phyloP scores from a whole-genome alignment of 169 alveolate species.

The Amoebophrya sp. region DNA sequence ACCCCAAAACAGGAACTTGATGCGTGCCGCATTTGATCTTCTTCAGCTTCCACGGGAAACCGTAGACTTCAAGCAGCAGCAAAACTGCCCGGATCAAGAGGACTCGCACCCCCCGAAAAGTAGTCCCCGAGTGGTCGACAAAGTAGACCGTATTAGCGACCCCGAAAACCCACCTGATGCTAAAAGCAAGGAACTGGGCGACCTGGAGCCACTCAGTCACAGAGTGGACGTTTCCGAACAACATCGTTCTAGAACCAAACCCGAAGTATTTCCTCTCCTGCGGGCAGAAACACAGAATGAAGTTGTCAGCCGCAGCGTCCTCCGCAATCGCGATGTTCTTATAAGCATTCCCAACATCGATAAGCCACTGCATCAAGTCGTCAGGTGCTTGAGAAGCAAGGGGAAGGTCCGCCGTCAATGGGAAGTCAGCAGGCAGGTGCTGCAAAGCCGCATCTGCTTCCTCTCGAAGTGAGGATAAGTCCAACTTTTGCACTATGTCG shows the following conservation, averaged over 20 bases:
- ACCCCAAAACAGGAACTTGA: background rate
- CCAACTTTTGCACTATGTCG: too few relatives aligned
- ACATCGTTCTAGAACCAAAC: background rate
- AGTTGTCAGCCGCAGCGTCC: too few relatives aligned
- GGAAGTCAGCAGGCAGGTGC: too few relatives aligned
- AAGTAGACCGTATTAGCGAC: background rate
- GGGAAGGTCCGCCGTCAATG: too few relatives aligned
- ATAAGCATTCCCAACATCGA: too few relatives aligned
- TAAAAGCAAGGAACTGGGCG: background rate
- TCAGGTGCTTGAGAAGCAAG: too few relatives aligned
- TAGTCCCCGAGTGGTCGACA: background rate
- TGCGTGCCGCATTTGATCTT: background rate
- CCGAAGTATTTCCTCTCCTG: background rate
- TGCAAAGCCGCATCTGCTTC: too few relatives aligned
- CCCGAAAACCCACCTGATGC: background rate
- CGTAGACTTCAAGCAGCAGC: background rate
- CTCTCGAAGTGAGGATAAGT: too few relatives aligned
- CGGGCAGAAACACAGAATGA: too few relatives aligned
- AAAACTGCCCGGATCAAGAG: background rate
- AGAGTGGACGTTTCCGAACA: background rate
- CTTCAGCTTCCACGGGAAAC: background rate
- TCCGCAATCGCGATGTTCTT: too few relatives aligned
- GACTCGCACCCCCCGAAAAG: background rate
- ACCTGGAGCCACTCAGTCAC: background rate
- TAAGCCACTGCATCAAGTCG: too few relatives aligned